A percentile compares a stretch with the other conserved stretches of the same genome.
Conservation (phyloP, 1,284 basidiomycete genomes). For the Wallemia hederae region DNA sequence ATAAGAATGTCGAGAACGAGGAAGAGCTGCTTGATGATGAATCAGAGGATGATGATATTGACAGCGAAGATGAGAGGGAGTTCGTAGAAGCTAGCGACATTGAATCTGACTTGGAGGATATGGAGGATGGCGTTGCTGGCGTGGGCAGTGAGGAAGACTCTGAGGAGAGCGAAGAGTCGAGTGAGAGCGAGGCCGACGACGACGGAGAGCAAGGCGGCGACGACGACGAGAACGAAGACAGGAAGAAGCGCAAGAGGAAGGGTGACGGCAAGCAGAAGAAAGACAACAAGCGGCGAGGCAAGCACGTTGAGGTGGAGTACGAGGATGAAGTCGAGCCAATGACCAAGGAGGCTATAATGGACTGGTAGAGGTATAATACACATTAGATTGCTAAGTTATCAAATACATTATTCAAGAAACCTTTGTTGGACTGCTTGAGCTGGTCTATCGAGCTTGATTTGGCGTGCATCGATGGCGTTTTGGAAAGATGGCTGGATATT, state of each 20-base stretch:
- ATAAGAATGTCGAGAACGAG: conserved; percentile 15
- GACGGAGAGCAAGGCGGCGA: conserved; percentile 18
- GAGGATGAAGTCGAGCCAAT: conserved; percentile 58
- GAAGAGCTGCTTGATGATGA: conserved; percentile 21
- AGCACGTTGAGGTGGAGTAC: conserved; percentile 79
- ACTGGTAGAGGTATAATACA: conserved; percentile 13
- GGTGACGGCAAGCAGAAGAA: conserved; percentile 27
- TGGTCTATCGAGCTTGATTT: no score
- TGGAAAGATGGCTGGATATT: no score
- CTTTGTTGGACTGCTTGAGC: no score
- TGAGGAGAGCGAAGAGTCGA: conserved; percentile 11
- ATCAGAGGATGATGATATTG: conserved; percentile 20
- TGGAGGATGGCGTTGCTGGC: conserved; percentile 13
- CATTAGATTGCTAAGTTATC: neutral
- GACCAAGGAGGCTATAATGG: conserved; percentile 19
- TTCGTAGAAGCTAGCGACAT: conserved; percentile 41
- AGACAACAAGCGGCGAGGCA: conserved; percentile 28
- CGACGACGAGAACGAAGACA: conserved; percentile 12
- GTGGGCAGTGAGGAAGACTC: conserved; percentile 7
- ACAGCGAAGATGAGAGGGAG: conserved; percentile 29
- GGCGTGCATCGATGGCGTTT: no score
- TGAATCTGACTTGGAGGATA: conserved; percentile 30
- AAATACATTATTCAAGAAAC: no score
- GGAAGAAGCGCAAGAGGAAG: conserved; percentile 27
- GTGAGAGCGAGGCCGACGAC: conserved; percentile 6